Evolutionary conservation across 2,329 filamentous ascomycete genomes (phyloP), one percentile per base, ranked within the genome.

Genomic region (Pseudogymnoascus sp.): DNA sequence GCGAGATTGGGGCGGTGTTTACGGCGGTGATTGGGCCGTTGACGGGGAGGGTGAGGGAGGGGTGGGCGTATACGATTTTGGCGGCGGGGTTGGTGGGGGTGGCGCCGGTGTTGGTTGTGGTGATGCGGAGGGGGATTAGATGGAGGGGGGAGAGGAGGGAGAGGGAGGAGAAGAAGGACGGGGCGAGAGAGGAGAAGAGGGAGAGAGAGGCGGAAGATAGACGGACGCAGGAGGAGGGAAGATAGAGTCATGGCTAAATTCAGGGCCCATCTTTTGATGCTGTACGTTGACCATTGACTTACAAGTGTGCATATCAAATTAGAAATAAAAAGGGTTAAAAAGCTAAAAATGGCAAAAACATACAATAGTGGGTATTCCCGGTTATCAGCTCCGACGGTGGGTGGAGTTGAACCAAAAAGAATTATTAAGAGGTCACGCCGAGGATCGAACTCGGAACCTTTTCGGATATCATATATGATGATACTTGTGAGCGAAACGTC

Each of bases 21-120:
- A 82, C 78, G 14, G 82, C 81, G 0, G 75, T 79, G 1, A 80
- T 86, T 19, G 70, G 81, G 3, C 80, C 80, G 10, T 77, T 87
- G 77, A 78, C 82, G 8, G 66, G 79, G 7, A 73, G 71, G 0
- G 78, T 86, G 64, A 82, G 82, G 0, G 68, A 75, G 0, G 83
- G 82, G 0, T 82, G 82, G 77, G 76, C 80, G 0, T 84, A 82
- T 65, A 81, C 78, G 0, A 68, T 84, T 6, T 67, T 82, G 2
- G 81, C 76, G 0, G 66, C 75, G 1, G 59, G 83, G 3, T 79
- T 78, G 56, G 60, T 80, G 0, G 64, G 76, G 0, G 74, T 76
- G 2, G 70, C 73, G n/a, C 76, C 78, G 0, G 69, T 76, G 2
- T 61, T 83, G 35, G 64, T 78, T 14, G 62, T 77, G 2, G 70